phyloP scores from a whole-genome alignment of 2,329 filamentous ascomycete species.

The Knufia petricola region DNA sequence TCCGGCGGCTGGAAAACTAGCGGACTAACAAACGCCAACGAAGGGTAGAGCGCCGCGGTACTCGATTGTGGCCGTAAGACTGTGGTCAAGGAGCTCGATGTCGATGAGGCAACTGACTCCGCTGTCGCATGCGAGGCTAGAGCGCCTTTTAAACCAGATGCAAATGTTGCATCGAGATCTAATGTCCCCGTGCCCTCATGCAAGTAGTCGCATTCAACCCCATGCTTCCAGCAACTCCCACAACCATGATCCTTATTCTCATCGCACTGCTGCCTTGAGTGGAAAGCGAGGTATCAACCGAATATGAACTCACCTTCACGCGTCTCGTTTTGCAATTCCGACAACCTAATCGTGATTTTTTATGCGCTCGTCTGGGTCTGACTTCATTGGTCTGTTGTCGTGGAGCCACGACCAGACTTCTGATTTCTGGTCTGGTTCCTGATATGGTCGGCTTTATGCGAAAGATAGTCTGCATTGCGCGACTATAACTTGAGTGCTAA shows the following conservation, averaged over 20 bases:
- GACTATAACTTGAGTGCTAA: no score
- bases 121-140: background rate
- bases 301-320: background rate
- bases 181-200: background rate
- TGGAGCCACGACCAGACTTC: no score
- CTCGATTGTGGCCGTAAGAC: background rate
- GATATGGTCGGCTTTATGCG: no score
- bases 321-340: background rate
- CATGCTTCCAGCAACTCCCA: background rate
- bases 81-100: background rate
- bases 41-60: background rate
- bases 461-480: no score
- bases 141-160: background rate
- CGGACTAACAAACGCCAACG: background rate
- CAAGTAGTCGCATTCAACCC: background rate
- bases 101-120: background rate
- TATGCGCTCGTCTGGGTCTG: background rate
- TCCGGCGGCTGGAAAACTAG: background rate
- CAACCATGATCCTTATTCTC: background rate
- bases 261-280: background rate
- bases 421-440: no score
- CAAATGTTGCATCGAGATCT: background rate
- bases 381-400: no score
- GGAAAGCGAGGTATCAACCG: no score
- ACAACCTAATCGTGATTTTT: background rate